These are phyloP conservation scores for Dipodascus albidus DNA, from an alignment of 805 yeast genomes.

Conservation along the genomic window DNA sequence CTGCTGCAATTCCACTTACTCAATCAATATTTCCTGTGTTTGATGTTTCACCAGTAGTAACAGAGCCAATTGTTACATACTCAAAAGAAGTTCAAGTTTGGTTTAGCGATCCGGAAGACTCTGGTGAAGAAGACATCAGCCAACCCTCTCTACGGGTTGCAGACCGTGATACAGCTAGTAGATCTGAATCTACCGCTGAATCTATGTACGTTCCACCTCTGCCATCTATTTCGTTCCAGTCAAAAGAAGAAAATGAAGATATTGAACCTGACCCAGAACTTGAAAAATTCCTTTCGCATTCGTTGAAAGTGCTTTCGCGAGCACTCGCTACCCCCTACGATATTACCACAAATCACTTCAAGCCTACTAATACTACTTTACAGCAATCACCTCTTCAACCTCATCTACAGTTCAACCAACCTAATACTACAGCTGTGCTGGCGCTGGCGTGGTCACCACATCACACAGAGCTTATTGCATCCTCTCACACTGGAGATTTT, in stretches of 20 bases:
- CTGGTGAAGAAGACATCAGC: slow-evolving; percentile 3
- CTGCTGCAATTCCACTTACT: neutral
- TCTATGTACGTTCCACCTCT: too few species aligned
- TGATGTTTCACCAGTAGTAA: neutral
- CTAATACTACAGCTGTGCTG: slow-evolving; percentile 21
- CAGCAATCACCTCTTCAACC: slow-evolving; percentile 7
- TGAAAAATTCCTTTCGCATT: slow-evolving; percentile 18
- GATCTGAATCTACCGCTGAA: neutral
- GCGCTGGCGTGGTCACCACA: slow-evolving; percentile 27
- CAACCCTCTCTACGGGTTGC: too few species aligned
- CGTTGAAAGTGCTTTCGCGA: slow-evolving; percentile 24
- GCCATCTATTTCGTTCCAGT: too few species aligned
- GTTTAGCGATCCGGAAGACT: slow-evolving; percentile 3
- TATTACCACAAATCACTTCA: slow-evolving; percentile 21
- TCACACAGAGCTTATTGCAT: slow-evolving; percentile 26
- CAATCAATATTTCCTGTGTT: neutral
- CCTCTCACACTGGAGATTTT: slow-evolving; percentile 21
- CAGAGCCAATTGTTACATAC: slow-evolving; percentile 13
- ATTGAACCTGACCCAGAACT: slow-evolving; percentile 3
- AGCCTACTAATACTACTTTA: neutral
- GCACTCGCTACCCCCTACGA: slow-evolving; percentile 23
- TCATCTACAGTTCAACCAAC: slow-evolving; percentile 13
- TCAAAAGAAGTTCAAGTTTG: slow-evolving; percentile 20
- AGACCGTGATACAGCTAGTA: neutral
- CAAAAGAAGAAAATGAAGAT: too few species aligned